phyloP scores from a whole-genome alignment of 1,284 basidiomycete genomes.

The Farysia itapuensis region DNA sequence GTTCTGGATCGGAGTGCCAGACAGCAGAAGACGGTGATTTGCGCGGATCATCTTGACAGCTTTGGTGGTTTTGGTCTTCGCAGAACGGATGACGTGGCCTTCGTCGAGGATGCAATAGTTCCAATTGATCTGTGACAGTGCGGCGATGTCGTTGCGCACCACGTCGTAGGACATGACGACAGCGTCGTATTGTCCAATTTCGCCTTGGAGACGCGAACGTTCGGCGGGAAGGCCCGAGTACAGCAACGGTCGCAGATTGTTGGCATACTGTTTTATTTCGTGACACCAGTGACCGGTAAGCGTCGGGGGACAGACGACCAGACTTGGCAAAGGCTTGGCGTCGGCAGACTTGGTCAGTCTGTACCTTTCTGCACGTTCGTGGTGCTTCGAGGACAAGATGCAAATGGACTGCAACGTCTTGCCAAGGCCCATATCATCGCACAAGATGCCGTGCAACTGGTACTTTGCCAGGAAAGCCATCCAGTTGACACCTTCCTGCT shows the following conservation, averaged over 20 bases:
- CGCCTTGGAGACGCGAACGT: constrained; percentile 65
- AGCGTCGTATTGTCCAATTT: constrained; percentile 67
- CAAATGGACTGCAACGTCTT: constrained; percentile 98
- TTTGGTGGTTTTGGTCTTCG: constrained; percentile 95
- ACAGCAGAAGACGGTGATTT: constrained; percentile 89
- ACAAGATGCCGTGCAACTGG: constrained; percentile 95
- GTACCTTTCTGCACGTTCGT: constrained; percentile 76
- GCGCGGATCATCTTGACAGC: constrained; percentile 89
- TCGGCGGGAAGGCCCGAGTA: constrained; percentile 90
- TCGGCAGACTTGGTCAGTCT: constrained; percentile 74
- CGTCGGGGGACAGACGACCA: constrained; percentile 95
- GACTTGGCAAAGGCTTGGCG: constrained; percentile 81
- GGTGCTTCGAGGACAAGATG: constrained; percentile 90
- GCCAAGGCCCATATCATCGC: constrained; percentile 99
- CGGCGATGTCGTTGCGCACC: constrained; percentile 87
- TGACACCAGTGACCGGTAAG: constrained; percentile 97
- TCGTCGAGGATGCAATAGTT: constrained; percentile 97
- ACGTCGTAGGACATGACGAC: constrained; percentile 98
- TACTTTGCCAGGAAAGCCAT: constrained; percentile 82
- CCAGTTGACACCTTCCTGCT: constrained; percentile 98
- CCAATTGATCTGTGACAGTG: constrained; percentile 77
- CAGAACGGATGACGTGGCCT: constrained; percentile 98
- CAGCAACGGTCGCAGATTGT: constrained; percentile 79
- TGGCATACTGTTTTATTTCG: constrained; percentile 90
- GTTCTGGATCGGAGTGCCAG: constrained; percentile 98